Evolutionary conservation across 345 rosid genomes (phyloP), one percentile per base, ranked within the genome.

Genomic region (Eucalyptus marginata): DNA sequence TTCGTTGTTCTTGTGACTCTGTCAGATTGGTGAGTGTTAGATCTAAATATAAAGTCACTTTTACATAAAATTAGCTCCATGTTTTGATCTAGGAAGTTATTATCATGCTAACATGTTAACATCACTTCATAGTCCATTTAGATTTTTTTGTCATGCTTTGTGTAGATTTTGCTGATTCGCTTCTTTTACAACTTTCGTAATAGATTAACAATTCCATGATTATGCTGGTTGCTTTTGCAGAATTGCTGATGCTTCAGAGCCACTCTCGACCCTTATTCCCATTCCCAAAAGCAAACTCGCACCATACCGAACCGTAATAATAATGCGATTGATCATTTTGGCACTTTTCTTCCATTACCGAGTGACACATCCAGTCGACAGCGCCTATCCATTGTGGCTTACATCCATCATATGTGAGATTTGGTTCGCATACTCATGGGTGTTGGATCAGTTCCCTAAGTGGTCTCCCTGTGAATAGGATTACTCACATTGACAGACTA

Each of bases 371-470:
- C 98, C 99, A 86, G 99, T 98, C 4, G 96, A 98, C 52, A 98
- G 99, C 40, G 99, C 99, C 90, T 93, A 79, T 36, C 93, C 92
- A 58, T 89, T 97, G 51, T 98, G 99, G 99, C 93, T 98, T 86
- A 98, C 99, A 87, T 98, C 99, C 90, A 96, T 98, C 90, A 97
- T 98, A 91, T 98, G 99, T 88, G 99, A 98, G 96, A 96, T 98
- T 58, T 98, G 99, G 99, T 98, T 98, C 92, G 99, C 99, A 27
- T 90, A 94, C 90, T 98, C 98, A 7, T 98, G 99, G 99, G 98
- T 98, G 92, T 83, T 98, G 95, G 99, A 98, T 98, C 99, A 98
- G 95, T 98, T 98, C 89, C 99, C 99, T 51, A 98, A 98, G 91
- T 98, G 99, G 99, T 89, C 92, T 93, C 99, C 99, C 99, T 47